Conservation (phyloP, 441 rosid species). For the Dalechampia spathulata region DNA sequence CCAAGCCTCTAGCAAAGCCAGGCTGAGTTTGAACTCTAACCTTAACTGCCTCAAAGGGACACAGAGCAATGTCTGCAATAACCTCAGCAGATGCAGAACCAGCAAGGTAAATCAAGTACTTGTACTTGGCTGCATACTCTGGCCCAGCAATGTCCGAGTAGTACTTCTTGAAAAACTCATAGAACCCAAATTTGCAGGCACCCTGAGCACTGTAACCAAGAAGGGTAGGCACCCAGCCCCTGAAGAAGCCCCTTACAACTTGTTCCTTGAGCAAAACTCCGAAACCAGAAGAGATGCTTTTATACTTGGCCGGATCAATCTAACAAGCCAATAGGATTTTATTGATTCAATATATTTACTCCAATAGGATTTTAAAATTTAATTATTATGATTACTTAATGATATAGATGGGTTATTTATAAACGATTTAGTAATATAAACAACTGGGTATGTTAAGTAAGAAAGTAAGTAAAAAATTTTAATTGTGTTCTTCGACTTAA, state of each 20-base stretch:
- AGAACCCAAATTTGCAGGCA: constrained; percentile 98
- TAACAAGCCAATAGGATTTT: too few relatives aligned
- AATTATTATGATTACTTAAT: too few relatives aligned
- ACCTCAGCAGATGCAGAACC: constrained; percentile 99
- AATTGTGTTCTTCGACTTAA: too few relatives aligned
- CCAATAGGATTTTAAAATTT: too few relatives aligned
- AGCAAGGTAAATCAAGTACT: constrained; percentile 96
- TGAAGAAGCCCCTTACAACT: constrained; percentile 83
- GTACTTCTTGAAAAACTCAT: constrained; percentile 93
- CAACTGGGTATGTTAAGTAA: too few relatives aligned
- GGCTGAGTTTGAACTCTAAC: constrained; percentile 99
- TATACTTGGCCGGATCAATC: constrained; percentile 98
- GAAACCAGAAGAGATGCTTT: constrained; percentile 90
- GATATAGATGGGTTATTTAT: too few relatives aligned
- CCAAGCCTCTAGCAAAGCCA: constrained; percentile 92
- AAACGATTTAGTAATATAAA: too few relatives aligned
- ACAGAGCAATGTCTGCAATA: constrained; percentile 94
- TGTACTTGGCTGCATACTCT: constrained; percentile 74
- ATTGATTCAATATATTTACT: too few relatives aligned
- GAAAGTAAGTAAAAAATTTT: too few relatives aligned
- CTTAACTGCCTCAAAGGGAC: constrained; percentile 99
- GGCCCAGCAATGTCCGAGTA: constrained; percentile 97
- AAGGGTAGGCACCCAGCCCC: constrained; percentile 98
- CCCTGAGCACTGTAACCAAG: constrained; percentile 99
- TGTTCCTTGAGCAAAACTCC: constrained; percentile 89